Base-by-base conservation (phyloP, 2,329 filamentous ascomycete species). In the Apiospora arundinis region DNA sequence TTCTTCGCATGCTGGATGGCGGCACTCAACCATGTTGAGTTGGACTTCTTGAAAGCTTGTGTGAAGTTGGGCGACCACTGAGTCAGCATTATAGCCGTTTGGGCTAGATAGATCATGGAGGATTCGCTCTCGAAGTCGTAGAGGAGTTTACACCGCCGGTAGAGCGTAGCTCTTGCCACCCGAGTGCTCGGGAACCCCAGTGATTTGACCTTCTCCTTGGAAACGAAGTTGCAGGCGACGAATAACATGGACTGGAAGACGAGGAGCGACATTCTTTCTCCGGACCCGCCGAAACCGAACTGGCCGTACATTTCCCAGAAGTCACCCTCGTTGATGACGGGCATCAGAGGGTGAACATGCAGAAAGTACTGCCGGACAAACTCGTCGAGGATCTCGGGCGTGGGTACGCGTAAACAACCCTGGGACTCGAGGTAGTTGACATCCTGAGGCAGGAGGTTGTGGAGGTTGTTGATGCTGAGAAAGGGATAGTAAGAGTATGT, bases 1-100 rank as follows among this genome's bases (percentile, higher is more conserved):
- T 81, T 81, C 71, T 83, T 84, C 1, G 86, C 85, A 70, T 86
- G 85, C 74, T 87, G 83, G 67, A 88, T 87, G 2, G 85, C 85
- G 48, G 83, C 81, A 28, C 82, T 81, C 2, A 88, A 81, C 86
- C 86, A 88, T 5, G 82, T 82, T 7, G 84, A 85, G 72, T 87
- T 86, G 5, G 82, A 79, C 49, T 82, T 80, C 72, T 79, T 82
- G 37, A 78, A 77, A 5, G 79, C 80, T 18, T 78, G 79, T 7
- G 76, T 77, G 5, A 69, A 72, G 25, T 70, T 76, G 28, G 79
- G 78, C 0, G 82, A 82, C 83, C 83, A 85, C 73, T 82, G 84
- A 23, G 83, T 83, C 32, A 86, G 81, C 14, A 86, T 80, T 3
- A 85, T 77, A 0, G 83, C 81, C 0, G 83, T 80, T 73, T 85